Conservation (phyloP, 305 asterid species). For the Fraxinus angustifolia region DNA sequence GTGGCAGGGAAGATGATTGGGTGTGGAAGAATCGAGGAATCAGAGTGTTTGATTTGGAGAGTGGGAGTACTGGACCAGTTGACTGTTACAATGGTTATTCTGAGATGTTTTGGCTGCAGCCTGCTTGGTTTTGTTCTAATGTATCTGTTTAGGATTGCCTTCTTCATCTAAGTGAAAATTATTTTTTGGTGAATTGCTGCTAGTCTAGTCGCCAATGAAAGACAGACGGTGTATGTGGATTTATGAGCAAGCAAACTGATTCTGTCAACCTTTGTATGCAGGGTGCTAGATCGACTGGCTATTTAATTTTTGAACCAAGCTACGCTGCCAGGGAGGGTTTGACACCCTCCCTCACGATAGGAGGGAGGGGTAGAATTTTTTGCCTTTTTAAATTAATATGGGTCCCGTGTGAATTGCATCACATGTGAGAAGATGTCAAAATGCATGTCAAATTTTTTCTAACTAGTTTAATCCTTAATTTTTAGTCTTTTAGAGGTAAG, state of each 20-base stretch:
- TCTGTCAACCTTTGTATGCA: constrained; percentile 25
- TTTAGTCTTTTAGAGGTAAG: no score
- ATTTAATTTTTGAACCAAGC: constrained; percentile 8
- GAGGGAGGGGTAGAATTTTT: no score
- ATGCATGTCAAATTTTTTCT: no score
- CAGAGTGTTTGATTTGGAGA: constrained; percentile 65
- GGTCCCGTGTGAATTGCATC: no score
- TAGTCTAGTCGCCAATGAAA: background rate
- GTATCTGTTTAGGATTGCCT: constrained; percentile 22
- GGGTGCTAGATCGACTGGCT: constrained; percentile 34
- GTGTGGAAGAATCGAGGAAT: constrained; percentile 46
- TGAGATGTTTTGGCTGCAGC: constrained; percentile 85
- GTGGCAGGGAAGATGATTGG: constrained; percentile 51
- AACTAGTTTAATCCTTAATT: no score
- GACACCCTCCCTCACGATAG: no score
- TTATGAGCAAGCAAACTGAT: constrained; percentile 10
- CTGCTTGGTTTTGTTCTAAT: constrained; percentile 56
- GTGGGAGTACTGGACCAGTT: constrained; percentile 58
- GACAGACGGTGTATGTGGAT: background rate
- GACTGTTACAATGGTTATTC: constrained; percentile 37
- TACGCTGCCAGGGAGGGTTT: no score
- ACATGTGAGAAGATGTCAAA: no score
- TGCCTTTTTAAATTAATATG: no score
- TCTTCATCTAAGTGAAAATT: background rate
- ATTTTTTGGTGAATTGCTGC: background rate